These are phyloP conservation scores for Hirsutella rhossiliensis DNA, from an alignment of 2,329 filamentous ascomycete species.

Conservation along the genomic window DNA sequence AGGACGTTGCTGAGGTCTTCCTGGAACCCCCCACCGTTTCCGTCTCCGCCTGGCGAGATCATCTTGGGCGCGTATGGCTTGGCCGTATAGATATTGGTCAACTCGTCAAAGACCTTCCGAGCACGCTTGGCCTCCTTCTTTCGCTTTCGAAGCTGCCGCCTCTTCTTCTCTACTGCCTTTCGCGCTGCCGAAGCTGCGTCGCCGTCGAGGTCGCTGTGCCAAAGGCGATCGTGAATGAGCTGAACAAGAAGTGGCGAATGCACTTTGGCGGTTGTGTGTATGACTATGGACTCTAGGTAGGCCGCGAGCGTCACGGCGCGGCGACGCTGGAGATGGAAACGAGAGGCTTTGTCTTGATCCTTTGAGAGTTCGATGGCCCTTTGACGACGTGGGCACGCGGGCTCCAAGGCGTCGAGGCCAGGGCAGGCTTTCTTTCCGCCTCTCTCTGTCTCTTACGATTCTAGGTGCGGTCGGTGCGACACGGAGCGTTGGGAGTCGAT, in stretches of 20 bases:
- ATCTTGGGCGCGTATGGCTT: conserved; percentile 32
- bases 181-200: conserved; percentile 8
- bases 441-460: neutral
- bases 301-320: neutral
- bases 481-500: neutral
- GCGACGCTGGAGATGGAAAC: neutral
- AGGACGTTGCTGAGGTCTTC: conserved; percentile 81
- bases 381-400: neutral
- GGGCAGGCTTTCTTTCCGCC: neutral
- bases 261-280: conserved; percentile 42
- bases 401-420: neutral
- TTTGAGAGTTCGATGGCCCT: neutral
- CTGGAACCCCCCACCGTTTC: conserved; percentile 38
- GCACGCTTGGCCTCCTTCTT: conserved; percentile 21
- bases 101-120: conserved; percentile 26
- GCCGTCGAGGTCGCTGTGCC: conserved; percentile 15
- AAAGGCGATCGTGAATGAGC: conserved; percentile 32
- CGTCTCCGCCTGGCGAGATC: conserved; percentile 26
- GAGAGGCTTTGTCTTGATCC: neutral
- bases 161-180: conserved; percentile 18
- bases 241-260: conserved; percentile 61
- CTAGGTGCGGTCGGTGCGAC: neutral
- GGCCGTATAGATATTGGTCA: conserved; percentile 29
- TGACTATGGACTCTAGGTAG: neutral
- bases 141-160: conserved; percentile 18